A percentile compares a stretch with the other conserved stretches of the same genome.
phyloP scores from a whole-genome alignment of 495 filamentous ascomycete species.

The Elasticomyces elasticus region DNA sequence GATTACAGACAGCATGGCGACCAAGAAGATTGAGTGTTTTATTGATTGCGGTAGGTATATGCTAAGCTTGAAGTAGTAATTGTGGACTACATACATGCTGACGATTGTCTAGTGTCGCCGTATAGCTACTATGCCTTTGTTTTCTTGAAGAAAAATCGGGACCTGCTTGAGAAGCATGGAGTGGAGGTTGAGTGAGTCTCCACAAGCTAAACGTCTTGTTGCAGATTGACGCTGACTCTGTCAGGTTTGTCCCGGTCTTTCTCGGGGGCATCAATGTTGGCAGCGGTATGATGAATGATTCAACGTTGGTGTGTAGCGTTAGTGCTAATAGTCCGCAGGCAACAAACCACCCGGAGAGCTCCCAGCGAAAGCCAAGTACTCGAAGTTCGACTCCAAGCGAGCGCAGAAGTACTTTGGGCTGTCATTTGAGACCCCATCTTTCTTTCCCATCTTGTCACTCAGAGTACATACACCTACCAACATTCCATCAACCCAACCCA shows the following conservation, averaged over 20 bases:
- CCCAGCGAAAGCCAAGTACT: not conserved
- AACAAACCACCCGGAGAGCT: not conserved
- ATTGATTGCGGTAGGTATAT: not conserved
- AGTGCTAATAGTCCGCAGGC: not conserved
- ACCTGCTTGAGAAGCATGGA: not conserved
- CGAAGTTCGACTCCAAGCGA: not conserved
- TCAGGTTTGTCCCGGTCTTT: constrained; percentile 1
- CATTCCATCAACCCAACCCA: not conserved
- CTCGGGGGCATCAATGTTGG: not conserved
- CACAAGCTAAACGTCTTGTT: not conserved
- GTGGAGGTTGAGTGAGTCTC: not conserved
- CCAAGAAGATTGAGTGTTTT: not conserved
- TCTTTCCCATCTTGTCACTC: constrained; percentile 1
- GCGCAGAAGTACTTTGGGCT: not conserved
- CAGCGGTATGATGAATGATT: not conserved
- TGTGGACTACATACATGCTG: not conserved
- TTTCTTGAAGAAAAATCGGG: not conserved
- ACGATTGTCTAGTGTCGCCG: not conserved
- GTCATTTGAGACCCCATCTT: not conserved
- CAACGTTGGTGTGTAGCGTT: not conserved
- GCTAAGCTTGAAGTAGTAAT: not conserved
- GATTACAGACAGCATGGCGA: not conserved
- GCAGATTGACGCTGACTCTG: not conserved
- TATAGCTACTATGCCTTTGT: not conserved
- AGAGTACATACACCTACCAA: not conserved